These are phyloP conservation scores for Trichoderma afroharzianum DNA, from an alignment of 2,329 filamentous ascomycete genomes.

Conservation along the genomic window DNA sequence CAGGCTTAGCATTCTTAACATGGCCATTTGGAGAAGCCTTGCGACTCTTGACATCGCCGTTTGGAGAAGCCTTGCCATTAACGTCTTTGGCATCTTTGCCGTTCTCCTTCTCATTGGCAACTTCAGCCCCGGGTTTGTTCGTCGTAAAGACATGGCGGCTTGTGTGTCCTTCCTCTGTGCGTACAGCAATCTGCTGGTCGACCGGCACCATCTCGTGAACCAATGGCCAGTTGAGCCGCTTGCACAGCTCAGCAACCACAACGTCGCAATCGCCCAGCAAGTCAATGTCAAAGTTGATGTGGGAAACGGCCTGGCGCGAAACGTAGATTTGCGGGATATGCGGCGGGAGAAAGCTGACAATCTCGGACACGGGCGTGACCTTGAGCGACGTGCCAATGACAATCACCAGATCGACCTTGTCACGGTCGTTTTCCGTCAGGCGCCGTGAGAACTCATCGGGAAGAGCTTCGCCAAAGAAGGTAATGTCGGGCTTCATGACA, in stretches of 20 bases:
- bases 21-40: not conserved
- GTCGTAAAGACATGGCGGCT: slow-evolving; percentile 39
- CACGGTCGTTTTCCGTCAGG: slow-evolving; percentile 75
- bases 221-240: slow-evolving; percentile 75
- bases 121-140: not conserved
- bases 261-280: slow-evolving; percentile 93
- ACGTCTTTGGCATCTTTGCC: not conserved
- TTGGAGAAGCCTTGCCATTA: not conserved
- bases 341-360: slow-evolving; percentile 75
- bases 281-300: slow-evolving; percentile 95
- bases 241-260: slow-evolving; percentile 81
- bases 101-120: not conserved
- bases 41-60: not conserved
- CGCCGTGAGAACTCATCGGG: slow-evolving; percentile 79
- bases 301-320: slow-evolving; percentile 74
- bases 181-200: slow-evolving; percentile 59
- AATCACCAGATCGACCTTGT: slow-evolving; percentile 81
- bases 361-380: slow-evolving; percentile 90
- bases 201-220: slow-evolving; percentile 79
- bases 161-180: slow-evolving; percentile 30
- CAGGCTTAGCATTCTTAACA: not conserved
- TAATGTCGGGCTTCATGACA: slow-evolving; percentile 97
- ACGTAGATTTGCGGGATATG: slow-evolving; percentile 88
- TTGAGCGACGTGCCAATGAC: slow-evolving; percentile 96
- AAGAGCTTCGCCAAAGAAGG: slow-evolving; percentile 91